These are phyloP conservation scores for Vicia faba DNA, from an alignment of 306 rosid species.

Conservation along the genomic window DNA sequence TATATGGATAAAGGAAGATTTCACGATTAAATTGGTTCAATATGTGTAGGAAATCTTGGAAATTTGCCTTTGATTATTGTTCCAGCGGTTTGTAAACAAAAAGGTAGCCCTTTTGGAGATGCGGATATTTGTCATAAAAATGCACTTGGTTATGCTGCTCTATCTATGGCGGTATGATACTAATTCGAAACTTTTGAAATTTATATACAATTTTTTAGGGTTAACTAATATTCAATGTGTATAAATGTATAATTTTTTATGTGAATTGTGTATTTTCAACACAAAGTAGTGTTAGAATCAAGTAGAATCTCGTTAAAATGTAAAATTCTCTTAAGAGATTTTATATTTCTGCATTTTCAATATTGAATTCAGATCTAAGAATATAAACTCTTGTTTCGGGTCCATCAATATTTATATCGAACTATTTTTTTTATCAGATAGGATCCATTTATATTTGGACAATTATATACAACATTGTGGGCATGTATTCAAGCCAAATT, in stretches of 20 bases:
- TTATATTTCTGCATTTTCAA: too few species aligned
- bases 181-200: too few species aligned
- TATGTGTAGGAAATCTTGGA: conserved; percentile 46
- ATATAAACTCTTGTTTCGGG: too few species aligned
- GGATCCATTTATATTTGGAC: conserved; percentile 46
- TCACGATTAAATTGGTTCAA: not conserved
- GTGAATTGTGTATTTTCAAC: too few species aligned
- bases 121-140: conserved; percentile 43
- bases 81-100: conserved; percentile 46
- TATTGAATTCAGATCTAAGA: too few species aligned
- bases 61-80: conserved; percentile 40
- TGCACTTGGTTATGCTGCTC: conserved; percentile 47
- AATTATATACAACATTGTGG: conserved; percentile 44
- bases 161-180: conserved; percentile 51
- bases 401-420: not conserved
- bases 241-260: too few species aligned
- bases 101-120: conserved; percentile 44
- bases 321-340: too few species aligned
- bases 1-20: too few species aligned
- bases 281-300: too few species aligned
- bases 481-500: conserved; percentile 34
- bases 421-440: conserved; percentile 21
- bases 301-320: too few species aligned
- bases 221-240: too few species aligned
- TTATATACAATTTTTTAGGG: too few species aligned